Evolutionary conservation across 345 rosid genomes (phyloP), one percentile per base, ranked within the genome.

Genomic region (Syzygium jambos): DNA sequence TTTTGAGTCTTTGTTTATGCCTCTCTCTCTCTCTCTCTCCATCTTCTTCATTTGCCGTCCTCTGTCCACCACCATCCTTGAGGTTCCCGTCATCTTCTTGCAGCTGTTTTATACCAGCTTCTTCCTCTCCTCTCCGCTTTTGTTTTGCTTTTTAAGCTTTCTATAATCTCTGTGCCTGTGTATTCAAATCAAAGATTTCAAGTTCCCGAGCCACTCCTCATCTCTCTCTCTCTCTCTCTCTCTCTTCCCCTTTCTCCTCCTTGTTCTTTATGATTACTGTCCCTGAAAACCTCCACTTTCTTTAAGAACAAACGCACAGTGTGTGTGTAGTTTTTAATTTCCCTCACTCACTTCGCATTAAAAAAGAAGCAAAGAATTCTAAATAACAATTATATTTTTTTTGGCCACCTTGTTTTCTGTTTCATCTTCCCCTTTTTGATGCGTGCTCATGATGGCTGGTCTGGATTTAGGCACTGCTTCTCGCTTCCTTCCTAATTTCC

Each of bases 401-500:
- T 86, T 29, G 78, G 80, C 84, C 53, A 51, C 55, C 73, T 90
- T 85, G 88, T 84, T 86, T 87, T 87, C 84, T 88, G 86, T 89
- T 90, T 89, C 52, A 83, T 88, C 89, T 83, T 86, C 61, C 85
- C 84, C 63, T 52, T 88, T 85, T 73, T 85, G 51, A 85, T 85
- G 89, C 85, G 89, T 73, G 80, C 46, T 68, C 23, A 68, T 68
- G 80, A 93, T 93, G 95, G 94, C 95, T 78, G 95, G 95, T 90
- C 92, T 94, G 88, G 95, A 94, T 93, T 93, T 94, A 90, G 94
- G 95, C 85, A 91, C 94, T 11, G 89, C 92, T 88, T 88, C 94
- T 89, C 92, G 93, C 61, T 91, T 84, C 90, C 88, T 91, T 89
- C 93, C 92, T 86, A 89, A 90, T 54, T 89, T 88, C 25, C 89